Conservation (phyloP, 1,284 basidiomycete genomes). For the Puccinia horiana region DNA sequence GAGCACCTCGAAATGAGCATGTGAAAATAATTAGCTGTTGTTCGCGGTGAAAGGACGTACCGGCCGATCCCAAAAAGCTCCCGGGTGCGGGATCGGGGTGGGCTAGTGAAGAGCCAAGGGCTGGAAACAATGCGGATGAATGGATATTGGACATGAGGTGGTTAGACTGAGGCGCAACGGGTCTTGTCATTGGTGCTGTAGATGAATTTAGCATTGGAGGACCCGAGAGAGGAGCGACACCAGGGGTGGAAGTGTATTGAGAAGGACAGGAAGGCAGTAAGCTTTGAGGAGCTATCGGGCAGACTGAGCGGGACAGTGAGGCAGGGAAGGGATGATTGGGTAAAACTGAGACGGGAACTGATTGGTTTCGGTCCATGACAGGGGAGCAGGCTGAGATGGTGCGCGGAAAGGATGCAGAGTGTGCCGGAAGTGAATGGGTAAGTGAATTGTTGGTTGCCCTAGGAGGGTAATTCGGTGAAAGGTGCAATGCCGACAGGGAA, state of each 20-base stretch:
- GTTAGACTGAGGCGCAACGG: slow-evolving; percentile 7
- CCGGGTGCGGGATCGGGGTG: background rate
- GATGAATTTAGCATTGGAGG: slow-evolving; percentile 12
- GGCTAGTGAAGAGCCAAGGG: background rate
- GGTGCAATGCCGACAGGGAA: slow-evolving; percentile 21
- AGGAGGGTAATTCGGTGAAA: background rate
- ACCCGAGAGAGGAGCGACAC: background rate
- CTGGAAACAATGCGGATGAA: background rate
- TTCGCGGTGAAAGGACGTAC: background rate
- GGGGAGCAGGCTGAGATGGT: background rate
- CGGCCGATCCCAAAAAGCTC: background rate
- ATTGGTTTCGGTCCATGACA: slow-evolving; percentile 15
- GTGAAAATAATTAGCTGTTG: background rate
- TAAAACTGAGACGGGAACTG: slow-evolving; percentile 2
- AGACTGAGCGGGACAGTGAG: slow-evolving; percentile 7
- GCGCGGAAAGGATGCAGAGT: background rate
- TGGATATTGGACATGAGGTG: slow-evolving; percentile 1
- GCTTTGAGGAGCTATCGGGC: slow-evolving; percentile 1
- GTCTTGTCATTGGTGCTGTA: background rate
- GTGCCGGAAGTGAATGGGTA: background rate
- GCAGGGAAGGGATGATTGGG: slow-evolving; percentile 6
- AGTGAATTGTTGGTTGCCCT: background rate
- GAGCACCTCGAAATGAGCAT: background rate
- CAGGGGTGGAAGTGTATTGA: slow-evolving; percentile 7
- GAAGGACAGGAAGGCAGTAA: background rate